Evolutionary conservation across 257 asterid genomes (phyloP).

Genomic region (Lithospermum erythrorhizon): DNA sequence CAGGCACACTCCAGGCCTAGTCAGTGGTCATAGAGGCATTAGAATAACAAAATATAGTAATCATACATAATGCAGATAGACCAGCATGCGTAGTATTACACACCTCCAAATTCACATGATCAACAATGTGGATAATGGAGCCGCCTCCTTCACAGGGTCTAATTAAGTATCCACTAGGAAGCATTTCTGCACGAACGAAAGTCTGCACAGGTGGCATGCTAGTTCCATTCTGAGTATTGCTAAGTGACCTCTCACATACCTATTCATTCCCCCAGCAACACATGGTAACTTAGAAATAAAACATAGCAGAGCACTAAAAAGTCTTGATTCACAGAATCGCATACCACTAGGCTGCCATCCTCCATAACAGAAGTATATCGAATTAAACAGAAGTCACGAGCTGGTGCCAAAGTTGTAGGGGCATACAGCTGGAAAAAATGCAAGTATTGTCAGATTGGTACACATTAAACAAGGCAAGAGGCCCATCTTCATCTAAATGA

Average conservation of each 20-base stretch:
- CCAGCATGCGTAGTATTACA: slow-evolving; percentile 8
- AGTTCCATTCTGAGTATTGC: slow-evolving; percentile 75
- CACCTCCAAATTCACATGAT: slow-evolving; percentile 84
- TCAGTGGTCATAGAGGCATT: not conserved
- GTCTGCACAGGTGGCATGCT: slow-evolving; percentile 66
- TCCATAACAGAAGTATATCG: slow-evolving; percentile 73
- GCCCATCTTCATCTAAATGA: not conserved
- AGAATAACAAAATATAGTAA: not conserved
- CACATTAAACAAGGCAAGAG: not conserved
- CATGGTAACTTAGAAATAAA: not conserved
- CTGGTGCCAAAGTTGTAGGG: slow-evolving; percentile 88
- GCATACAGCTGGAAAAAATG: slow-evolving; percentile 56
- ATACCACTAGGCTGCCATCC: slow-evolving; percentile 96
- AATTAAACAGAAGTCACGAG: slow-evolving; percentile 91
- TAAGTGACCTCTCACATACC: slow-evolving; percentile 92
- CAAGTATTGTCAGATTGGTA: not conserved
- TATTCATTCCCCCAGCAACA: slow-evolving; percentile 13
- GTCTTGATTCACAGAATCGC: not conserved
- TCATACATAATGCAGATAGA: not conserved
- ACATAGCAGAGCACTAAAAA: not conserved
- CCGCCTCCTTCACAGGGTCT: slow-evolving; percentile 99
- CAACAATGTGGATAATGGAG: slow-evolving; percentile 86
- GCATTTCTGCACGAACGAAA: slow-evolving; percentile 82
- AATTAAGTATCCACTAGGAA: slow-evolving; percentile 86
- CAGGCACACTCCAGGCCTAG: slow-evolving; percentile 87